phyloP scores from a whole-genome alignment of 2,329 filamentous ascomycete species.

The Diaporthe helianthi region DNA sequence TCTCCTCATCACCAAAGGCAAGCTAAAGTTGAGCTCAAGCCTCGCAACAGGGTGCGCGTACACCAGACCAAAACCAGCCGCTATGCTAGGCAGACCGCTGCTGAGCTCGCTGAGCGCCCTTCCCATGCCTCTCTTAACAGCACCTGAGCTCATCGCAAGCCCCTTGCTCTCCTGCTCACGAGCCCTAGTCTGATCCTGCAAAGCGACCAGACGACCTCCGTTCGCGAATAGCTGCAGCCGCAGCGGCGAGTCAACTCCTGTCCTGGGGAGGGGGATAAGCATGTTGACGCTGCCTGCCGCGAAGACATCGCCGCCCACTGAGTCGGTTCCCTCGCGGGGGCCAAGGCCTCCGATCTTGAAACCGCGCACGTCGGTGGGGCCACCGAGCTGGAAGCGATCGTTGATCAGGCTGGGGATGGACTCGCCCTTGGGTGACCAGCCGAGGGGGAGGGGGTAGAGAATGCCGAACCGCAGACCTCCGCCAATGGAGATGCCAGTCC shows the following conservation, averaged over 20 bases:
- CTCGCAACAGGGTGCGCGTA: constrained; percentile 93
- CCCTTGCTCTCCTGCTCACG: constrained; percentile 46
- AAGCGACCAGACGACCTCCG: constrained; percentile 81
- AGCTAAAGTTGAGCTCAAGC: constrained; percentile 94
- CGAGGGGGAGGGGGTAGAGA: constrained; percentile 79
- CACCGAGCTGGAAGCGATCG: constrained; percentile 93
- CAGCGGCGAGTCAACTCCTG: constrained; percentile 82
- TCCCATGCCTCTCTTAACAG: constrained; percentile 61
- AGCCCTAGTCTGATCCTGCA: constrained; percentile 60
- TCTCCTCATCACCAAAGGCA: constrained; percentile 81
- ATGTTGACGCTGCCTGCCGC: constrained; percentile 88
- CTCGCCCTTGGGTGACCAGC: constrained; percentile 56
- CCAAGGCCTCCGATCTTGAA: constrained; percentile 91
- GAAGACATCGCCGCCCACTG: constrained; percentile 90
- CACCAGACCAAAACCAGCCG: constrained; percentile 87
- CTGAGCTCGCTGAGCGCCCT: constrained; percentile 73
- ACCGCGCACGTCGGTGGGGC: constrained; percentile 91
- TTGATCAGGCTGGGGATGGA: constrained; percentile 80
- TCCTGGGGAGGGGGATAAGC: constrained; percentile 81
- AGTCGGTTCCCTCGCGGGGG: constrained; percentile 83
- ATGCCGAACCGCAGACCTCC: constrained; percentile 82
- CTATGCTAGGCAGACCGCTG: constrained; percentile 80
- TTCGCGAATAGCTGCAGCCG: constrained; percentile 92
- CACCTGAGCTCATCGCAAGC: constrained; percentile 52
- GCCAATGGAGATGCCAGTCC: constrained; percentile 82